Base-by-base conservation (phyloP, 2,329 filamentous ascomycete genomes). In the Talaromyces pinophilus region DNA sequence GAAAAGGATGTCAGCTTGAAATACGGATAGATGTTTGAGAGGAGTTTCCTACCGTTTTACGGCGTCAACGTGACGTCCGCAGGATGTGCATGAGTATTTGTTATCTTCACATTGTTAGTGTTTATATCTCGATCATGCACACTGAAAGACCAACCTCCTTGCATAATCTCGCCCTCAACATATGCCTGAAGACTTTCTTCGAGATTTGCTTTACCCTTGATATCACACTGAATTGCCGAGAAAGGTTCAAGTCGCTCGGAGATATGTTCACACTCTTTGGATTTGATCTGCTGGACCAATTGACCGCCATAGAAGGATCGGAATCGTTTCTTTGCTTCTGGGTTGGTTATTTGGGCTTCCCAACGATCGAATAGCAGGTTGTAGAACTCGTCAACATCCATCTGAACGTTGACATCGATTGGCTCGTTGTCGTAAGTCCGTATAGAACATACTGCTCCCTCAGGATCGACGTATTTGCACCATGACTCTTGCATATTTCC, bases 371-470 rank as follows among this genome's bases (percentile, higher is more conserved):
- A 95, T 0, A 99, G 85, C 4, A 97, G 85, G 73, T 95, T 97
- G 81, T 96, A 98, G 76, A 98, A 99, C 76, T 97, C 93, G 71
- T 98, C 95, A 5, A 97, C 95, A 75, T 99, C 95, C 92, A 99
- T 98, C 77, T 99, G 95, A 67, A 91, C 88, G 65, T 89, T 88
- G 30, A 96, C 89, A 76, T 98, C 93, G 69, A 99, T 96, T 17
- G 87, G 84, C 1, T 88, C 85, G 66, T 93, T 91, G 42, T 96
- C 92, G 66, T 93, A 94, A 0, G 90, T 94, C 71, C 88, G 90
- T 72, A 98, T 92, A 48, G 88, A 89, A 40, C 84, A 83, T 15
- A 95, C 90, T 69, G 96, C 88, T 1, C 83, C 83, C 61, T 85
- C 83, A 0, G 95, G 91, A 68, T 95, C 91, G 22, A 93, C 85